Conservation (phyloP, 768 basidiomycete genomes). For the Clavulina sp. region DNA sequence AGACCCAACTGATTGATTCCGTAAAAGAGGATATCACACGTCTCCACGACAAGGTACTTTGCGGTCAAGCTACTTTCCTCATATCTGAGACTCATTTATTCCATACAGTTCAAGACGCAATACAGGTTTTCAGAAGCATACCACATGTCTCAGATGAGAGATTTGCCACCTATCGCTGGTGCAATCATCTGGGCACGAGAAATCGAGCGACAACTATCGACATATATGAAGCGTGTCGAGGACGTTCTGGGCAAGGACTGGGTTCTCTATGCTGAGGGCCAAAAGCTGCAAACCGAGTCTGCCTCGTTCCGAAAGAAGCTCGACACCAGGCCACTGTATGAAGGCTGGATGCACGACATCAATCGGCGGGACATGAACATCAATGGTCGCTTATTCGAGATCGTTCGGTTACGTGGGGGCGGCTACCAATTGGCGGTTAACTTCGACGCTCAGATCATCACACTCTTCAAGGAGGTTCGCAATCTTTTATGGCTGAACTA, state of each 20-base stretch:
- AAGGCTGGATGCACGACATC: constrained; percentile 94
- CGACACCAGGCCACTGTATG: constrained; percentile 83
- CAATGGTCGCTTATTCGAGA: constrained; percentile 83
- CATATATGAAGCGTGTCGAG: constrained; percentile 98
- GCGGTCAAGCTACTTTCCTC: not conserved
- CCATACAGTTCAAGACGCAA: constrained; percentile 71
- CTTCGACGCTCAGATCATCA: constrained; percentile 97
- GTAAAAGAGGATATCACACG: constrained; percentile 97
- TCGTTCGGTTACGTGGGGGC: constrained; percentile 55
- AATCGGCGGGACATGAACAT: constrained; percentile 83
- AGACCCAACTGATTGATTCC: constrained; percentile 94
- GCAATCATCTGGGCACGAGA: constrained; percentile 99
- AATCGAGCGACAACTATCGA: constrained; percentile 86
- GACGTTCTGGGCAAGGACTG: constrained; percentile 92
- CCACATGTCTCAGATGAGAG: constrained; percentile 98
- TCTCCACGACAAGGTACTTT: constrained; percentile 72
- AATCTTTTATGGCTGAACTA: constrained; percentile 93
- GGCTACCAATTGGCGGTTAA: constrained; percentile 80
- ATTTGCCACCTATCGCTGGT: constrained; percentile 93
- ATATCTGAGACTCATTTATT: not conserved
- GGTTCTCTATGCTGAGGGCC: constrained; percentile 98
- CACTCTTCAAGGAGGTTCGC: constrained; percentile 94
- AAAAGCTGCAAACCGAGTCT: constrained; percentile 86
- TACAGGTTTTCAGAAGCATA: constrained; percentile 92
- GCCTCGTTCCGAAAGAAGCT: constrained; percentile 89